Evolutionary conservation across 163 green algal genomes (phyloP).

Genomic region (Chlorella variabilis): DNA sequence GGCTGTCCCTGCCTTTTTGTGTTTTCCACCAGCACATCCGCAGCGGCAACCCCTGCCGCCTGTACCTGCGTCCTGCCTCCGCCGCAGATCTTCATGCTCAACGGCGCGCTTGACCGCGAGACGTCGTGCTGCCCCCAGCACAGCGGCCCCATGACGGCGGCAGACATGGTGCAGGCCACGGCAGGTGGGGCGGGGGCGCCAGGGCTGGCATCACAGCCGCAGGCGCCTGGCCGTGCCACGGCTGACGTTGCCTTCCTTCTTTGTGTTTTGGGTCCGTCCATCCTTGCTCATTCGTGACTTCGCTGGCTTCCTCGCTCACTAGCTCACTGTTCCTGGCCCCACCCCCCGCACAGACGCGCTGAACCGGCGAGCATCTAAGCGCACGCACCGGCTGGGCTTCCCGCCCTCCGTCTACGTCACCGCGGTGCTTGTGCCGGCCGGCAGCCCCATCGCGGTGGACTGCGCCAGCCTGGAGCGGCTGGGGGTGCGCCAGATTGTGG

Average conservation of each 20-base stretch:
- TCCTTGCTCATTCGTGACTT: too few species aligned
- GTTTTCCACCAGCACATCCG: too few species aligned
- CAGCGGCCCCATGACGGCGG: constrained; percentile 83
- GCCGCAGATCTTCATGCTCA: constrained; percentile 95
- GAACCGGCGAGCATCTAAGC: constrained; percentile 75
- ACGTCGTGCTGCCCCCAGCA: constrained; percentile 63
- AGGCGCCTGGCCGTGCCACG: too few species aligned
- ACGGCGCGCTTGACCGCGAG: constrained; percentile 94
- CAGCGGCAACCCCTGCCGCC: too few species aligned
- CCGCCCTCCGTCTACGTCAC: constrained; percentile 71
- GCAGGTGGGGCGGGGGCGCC: constrained; percentile 22
- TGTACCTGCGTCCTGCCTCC: too few species aligned
- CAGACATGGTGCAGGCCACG: constrained; percentile 74
- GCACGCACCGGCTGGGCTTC: constrained; percentile 36
- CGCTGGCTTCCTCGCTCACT: too few species aligned
- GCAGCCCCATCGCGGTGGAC: constrained; percentile 72
- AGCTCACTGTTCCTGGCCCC: not conserved
- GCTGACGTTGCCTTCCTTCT: too few species aligned
- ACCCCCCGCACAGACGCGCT: constrained; percentile 62
- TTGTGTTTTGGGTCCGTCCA: too few species aligned
- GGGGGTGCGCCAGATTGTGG: constrained; percentile 58
- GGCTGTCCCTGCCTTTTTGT: too few species aligned
- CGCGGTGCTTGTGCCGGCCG: constrained; percentile 75
- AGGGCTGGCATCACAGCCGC: too few species aligned
- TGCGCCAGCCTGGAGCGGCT: constrained; percentile 54